Conservation (phyloP, 768 basidiomycete species). For the Pleurotus giganteus region DNA sequence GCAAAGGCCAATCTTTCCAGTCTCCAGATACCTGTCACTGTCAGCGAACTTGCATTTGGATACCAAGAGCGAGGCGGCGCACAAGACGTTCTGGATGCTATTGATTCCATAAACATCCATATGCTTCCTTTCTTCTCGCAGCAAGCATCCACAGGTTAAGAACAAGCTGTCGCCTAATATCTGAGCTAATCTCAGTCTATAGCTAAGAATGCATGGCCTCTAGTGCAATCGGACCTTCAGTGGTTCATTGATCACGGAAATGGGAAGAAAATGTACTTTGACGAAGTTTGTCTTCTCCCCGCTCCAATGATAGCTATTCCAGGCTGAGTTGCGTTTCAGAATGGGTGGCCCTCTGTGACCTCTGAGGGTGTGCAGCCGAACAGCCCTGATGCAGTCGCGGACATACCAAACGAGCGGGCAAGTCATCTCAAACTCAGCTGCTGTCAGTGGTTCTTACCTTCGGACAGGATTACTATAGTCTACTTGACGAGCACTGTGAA, state of each 20-base stretch:
- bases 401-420: slow-evolving; percentile 47
- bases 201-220: slow-evolving; percentile 51
- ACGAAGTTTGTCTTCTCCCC: slow-evolving; percentile 38
- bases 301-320: background rate
- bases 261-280: slow-evolving; percentile 64
- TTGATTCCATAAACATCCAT: slow-evolving; percentile 55
- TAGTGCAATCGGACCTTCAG: slow-evolving; percentile 46
- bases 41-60: slow-evolving; percentile 49
- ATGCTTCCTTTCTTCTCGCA: slow-evolving; percentile 59
- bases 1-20: slow-evolving; percentile 42
- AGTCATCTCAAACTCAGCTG: slow-evolving; percentile 5
- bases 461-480: slow-evolving; percentile 44
- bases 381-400: slow-evolving; percentile 45
- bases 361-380: slow-evolving; percentile 54
- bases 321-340: slow-evolving; percentile 31
- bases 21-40: slow-evolving; percentile 55
- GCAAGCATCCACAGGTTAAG: slow-evolving; percentile 42
- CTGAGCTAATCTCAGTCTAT: slow-evolving; percentile 4
- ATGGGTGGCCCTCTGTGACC: slow-evolving; percentile 64
- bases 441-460: background rate
- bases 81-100: slow-evolving; percentile 47
- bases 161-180: background rate
- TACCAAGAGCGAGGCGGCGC: slow-evolving; percentile 47
- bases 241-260: slow-evolving; percentile 55
- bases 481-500: slow-evolving; percentile 53